Percentiles rank a stretch among this genome's conserved stretches.
These are phyloP conservation scores for Graphilbum fragrans DNA, from an alignment of 2,329 filamentous ascomycete genomes.

Conservation along the genomic window DNA sequence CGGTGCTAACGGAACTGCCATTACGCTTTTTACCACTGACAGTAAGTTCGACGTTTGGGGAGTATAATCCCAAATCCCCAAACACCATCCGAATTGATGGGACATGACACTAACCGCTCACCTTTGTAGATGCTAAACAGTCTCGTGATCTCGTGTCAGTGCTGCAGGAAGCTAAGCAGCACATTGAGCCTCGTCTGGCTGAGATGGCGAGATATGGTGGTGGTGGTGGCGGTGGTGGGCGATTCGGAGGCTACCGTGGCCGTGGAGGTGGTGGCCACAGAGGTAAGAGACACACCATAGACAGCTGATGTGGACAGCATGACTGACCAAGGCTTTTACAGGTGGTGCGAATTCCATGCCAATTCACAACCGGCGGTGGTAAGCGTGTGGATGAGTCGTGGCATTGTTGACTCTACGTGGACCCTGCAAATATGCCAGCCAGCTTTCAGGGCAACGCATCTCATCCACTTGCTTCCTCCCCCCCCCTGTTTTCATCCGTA, in stretches of 20 bases:
- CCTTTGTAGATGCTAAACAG: conserved; percentile 64
- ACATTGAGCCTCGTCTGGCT: conserved; percentile 86
- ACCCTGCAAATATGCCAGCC: too few relatives aligned
- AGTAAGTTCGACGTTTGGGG: conserved; percentile 68
- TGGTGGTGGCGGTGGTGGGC: conserved; percentile 63
- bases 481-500: too few relatives aligned
- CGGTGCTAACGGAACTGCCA: conserved; percentile 88
- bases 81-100: neutral
- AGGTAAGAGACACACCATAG: conserved; percentile 18
- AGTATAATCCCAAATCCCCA: too few relatives aligned
- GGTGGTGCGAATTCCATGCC: conserved; percentile 36
- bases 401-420: neutral
- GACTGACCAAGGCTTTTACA: too few relatives aligned
- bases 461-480: too few relatives aligned
- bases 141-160: conserved; percentile 92
- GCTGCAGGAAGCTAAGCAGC: conserved; percentile 92
- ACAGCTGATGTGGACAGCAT: too few relatives aligned
- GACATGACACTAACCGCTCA: neutral
- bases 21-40: conserved; percentile 98
- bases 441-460: too few relatives aligned
- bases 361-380: conserved; percentile 39
- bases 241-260: conserved; percentile 60
- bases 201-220: conserved; percentile 94
- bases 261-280: conserved; percentile 35
- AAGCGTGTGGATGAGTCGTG: conserved; percentile 16